Conservation (phyloP, 2,329 filamentous ascomycete species). For the Nigrospora osmanthi region DNA sequence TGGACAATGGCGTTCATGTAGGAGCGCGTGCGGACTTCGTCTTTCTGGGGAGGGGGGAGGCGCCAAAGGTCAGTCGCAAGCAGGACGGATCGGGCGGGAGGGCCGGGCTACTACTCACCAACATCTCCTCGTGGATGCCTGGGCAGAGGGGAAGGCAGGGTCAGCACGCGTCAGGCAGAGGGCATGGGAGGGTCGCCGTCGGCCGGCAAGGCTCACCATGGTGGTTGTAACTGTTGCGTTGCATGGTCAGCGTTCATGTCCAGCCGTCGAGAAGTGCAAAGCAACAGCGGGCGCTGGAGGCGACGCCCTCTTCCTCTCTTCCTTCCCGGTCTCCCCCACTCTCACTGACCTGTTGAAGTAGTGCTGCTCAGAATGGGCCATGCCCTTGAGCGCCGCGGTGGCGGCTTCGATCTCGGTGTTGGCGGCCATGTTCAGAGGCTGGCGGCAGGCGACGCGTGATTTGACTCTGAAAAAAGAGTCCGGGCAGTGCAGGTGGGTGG, state of each 20-base stretch:
- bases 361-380: conserved; percentile 95
- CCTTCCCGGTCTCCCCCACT: no score
- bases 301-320: no score
- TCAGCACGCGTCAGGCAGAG: conserved; percentile 10
- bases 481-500: no score
- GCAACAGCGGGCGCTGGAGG: no score
- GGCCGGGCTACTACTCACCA: conserved; percentile 54
- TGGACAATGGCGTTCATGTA: conserved; percentile 98
- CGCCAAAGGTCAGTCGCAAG: conserved; percentile 1
- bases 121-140: conserved; percentile 98
- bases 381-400: conserved; percentile 57
- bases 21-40: conserved; percentile 91
- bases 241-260: conserved; percentile 3
- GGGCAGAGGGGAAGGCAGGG: conserved; percentile 4
- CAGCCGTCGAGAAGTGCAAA: neutral
- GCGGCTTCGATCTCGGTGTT: conserved; percentile 53
- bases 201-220: conserved; percentile 58
- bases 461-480: neutral
- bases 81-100: conserved; percentile 9
- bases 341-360: conserved; percentile 87
- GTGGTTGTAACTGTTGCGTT: conserved; percentile 75
- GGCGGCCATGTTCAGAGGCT: conserved; percentile 11
- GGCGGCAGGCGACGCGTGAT: neutral
- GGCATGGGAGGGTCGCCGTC: conserved; percentile 17
- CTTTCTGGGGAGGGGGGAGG: conserved; percentile 57